Conservation (phyloP, 345 rosid genomes). For the Rubroshorea leprosula region DNA sequence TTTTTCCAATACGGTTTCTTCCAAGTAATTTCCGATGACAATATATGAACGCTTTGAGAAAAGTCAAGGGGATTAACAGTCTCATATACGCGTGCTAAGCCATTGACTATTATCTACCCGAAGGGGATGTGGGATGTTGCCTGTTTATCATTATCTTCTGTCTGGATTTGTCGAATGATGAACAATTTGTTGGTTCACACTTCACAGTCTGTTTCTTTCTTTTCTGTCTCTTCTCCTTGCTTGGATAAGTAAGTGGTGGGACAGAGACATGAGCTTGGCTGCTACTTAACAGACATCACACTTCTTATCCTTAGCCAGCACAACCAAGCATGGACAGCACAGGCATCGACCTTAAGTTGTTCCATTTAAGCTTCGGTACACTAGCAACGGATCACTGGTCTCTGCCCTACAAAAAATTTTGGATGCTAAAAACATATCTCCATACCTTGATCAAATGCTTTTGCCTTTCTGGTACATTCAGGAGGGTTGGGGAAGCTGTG, state of each 20-base stretch:
- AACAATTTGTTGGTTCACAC: slow-evolving; percentile 1
- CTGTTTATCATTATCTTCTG: neutral
- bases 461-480: neutral
- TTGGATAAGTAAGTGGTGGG: slow-evolving; percentile 12
- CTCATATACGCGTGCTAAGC: too few relatives aligned
- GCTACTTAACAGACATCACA: slow-evolving; percentile 19
- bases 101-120: neutral
- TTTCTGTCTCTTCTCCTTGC: slow-evolving; percentile 16
- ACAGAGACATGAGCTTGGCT: slow-evolving; percentile 17
- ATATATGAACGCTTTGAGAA: too few relatives aligned
- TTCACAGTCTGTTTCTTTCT: slow-evolving; percentile 17
- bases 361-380: neutral
- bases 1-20: too few relatives aligned
- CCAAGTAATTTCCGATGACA: too few relatives aligned
- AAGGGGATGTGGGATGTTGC: neutral
- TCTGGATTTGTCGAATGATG: neutral
- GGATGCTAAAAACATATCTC: slow-evolving; percentile 3
- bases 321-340: neutral
- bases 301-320: slow-evolving; percentile 18
- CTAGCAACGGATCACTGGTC: neutral
- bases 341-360: slow-evolving; percentile 14
- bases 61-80: too few relatives aligned
- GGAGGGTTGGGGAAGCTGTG: too few relatives aligned
- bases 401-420: slow-evolving; percentile 11
- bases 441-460: neutral